Evolutionary conservation across 2,329 filamentous ascomycete species (phyloP), one percentile per base, ranked within the genome.

Genomic region (Claviceps paspali): DNA sequence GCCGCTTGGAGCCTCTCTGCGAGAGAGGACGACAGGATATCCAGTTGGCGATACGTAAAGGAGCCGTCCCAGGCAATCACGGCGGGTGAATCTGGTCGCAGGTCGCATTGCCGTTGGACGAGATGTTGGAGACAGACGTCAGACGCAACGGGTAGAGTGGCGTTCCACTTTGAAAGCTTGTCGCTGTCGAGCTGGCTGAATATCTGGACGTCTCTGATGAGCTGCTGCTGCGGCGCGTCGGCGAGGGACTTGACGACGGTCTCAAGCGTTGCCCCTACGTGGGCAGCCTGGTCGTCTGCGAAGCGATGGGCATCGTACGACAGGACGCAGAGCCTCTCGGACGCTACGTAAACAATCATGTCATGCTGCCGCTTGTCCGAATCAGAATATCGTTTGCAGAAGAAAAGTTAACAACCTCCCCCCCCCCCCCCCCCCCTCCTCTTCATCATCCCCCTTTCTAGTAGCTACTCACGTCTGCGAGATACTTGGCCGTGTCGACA

Each of bases 51-150:
- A 12, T 41, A 41, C 22, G 33, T 36, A 26, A 39, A 36, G 17
- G 19, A 39, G 12, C 40, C 40, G 24, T 41, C 33, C 40, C 37
- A 41, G 9, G 40, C 29, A 35, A 18, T n/a, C 14, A 41, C 35
- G 21, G 40, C 40, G 12, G 26, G 26, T 21, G 18, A 23, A 7
- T 41, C 15, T 22, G 40, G 40, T 3, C 15, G 11, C 15, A 33
- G 19, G 30, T 33, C 18, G 30, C 30, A 23, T 22, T 22, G 30
- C 19, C 14, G 30, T 18, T 15, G 18, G 1, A 33, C 12, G 12
- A 33, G 19, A 12, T 14, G 18, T n/a, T 33, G 30, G 19, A 22
- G 12, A 17, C 30, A 33, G n/a, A 19, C 9, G 4, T 33, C 30
- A 5, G 9, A 14, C 23, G 30, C 30, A 10, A 33, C 10, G 23